phyloP scores from a whole-genome alignment of 192 early-diverging fungal genomes.

The Umbelopsis isabellina region DNA sequence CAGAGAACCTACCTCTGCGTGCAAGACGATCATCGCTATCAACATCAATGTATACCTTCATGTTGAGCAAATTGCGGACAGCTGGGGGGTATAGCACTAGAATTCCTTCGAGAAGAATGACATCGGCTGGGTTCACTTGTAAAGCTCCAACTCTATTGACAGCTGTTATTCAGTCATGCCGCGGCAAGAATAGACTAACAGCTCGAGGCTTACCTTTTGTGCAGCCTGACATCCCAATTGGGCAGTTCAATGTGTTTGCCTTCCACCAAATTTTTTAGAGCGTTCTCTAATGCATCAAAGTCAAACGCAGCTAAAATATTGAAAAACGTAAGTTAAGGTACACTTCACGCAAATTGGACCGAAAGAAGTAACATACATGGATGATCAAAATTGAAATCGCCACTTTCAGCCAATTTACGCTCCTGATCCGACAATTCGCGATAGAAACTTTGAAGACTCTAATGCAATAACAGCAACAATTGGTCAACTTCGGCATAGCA shows the following conservation, averaged over 20 bases:
- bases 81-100: slow-evolving; percentile 72
- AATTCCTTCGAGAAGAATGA: slow-evolving; percentile 81
- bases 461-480: no score
- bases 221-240: slow-evolving; percentile 60
- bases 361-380: slow-evolving; percentile 43
- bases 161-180: not conserved
- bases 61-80: slow-evolving; percentile 69
- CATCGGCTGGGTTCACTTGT: slow-evolving; percentile 54
- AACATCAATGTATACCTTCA: slow-evolving; percentile 86
- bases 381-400: slow-evolving; percentile 70
- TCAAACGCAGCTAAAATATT: slow-evolving; percentile 67
- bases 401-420: slow-evolving; percentile 45
- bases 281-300: slow-evolving; percentile 64
- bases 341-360: not conserved
- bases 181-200: not conserved
- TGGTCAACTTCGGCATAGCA: slow-evolving; percentile 41
- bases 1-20: slow-evolving; percentile 39
- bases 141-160: slow-evolving; percentile 25
- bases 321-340: not conserved
- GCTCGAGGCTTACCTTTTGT: slow-evolving; percentile 42
- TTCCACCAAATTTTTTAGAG: slow-evolving; percentile 52
- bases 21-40: slow-evolving; percentile 80
- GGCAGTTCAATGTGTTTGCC: slow-evolving; percentile 61
- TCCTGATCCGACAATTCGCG: slow-evolving; percentile 60
- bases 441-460: slow-evolving; percentile 69